Percentiles rank a stretch among this genome's conserved stretches.
These are phyloP conservation scores for Iberis amara DNA, from an alignment of 441 rosid genomes.

Conservation along the genomic window DNA sequence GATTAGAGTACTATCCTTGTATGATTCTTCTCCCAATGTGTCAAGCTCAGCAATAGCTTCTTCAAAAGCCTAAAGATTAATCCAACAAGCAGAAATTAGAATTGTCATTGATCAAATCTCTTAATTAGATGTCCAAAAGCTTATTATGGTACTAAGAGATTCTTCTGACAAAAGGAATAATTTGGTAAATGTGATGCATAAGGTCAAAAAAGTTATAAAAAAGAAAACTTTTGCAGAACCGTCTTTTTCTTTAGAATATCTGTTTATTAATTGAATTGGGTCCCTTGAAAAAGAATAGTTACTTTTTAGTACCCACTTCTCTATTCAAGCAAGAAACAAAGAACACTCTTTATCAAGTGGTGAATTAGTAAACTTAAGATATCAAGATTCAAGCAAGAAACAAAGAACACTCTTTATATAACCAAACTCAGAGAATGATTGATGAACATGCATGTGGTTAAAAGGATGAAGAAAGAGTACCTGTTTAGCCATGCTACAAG, in stretches of 20 bases:
- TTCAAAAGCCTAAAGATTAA: slow-evolving; percentile 38
- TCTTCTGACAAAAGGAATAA: slow-evolving; percentile 27
- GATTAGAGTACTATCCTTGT: slow-evolving; percentile 52
- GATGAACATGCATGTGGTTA: background rate
- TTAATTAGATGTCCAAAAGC: background rate
- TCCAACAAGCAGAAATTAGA: slow-evolving; percentile 18
- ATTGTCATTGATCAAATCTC: background rate
- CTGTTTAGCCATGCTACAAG: slow-evolving; percentile 49
- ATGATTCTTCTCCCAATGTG: slow-evolving; percentile 48
- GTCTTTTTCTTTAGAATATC: slow-evolving; percentile 25
- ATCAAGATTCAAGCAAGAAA: background rate
- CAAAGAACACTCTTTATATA: background rate
- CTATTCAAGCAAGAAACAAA: no score
- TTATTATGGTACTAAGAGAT: slow-evolving; percentile 8
- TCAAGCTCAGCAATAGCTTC: slow-evolving; percentile 53
- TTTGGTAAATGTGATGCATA: slow-evolving; percentile 9
- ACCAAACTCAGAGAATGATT: slow-evolving; percentile 1
- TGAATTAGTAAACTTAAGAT: slow-evolving; percentile 7
- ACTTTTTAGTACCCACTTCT: slow-evolving; percentile 1
- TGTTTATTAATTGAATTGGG: slow-evolving; percentile 25
- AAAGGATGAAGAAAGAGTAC: slow-evolving; percentile 13
- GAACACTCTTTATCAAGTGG: slow-evolving; percentile 16
- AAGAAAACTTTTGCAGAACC: slow-evolving; percentile 20
- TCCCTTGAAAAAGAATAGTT: slow-evolving; percentile 19
- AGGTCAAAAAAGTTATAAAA: slow-evolving; percentile 15